Evolutionary conservation across 441 rosid genomes (phyloP).

Genomic region (Metrosideros polymorpha): DNA sequence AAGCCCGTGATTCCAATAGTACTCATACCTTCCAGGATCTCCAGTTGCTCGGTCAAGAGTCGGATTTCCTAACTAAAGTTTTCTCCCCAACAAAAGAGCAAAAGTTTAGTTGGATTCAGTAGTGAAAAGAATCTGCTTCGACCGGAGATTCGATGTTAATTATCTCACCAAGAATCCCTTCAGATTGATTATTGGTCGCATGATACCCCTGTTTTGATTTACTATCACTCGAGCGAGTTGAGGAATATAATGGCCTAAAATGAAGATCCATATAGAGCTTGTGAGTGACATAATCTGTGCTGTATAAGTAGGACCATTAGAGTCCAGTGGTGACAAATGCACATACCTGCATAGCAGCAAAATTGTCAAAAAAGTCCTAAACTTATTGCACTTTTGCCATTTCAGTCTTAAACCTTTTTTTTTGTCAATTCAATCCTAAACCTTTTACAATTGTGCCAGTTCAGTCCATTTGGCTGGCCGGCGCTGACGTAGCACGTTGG

Average conservation of each 20-base stretch:
- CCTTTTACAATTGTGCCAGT: no score
- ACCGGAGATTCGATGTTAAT: neutral
- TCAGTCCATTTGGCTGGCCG: no score
- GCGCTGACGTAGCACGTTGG: no score
- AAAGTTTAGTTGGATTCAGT: neutral
- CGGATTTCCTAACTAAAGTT: neutral
- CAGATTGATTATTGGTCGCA: fast-evolving
- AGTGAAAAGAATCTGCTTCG: neutral
- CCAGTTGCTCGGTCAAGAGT: neutral
- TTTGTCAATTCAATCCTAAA: no score
- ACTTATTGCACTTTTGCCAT: no score
- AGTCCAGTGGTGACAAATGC: neutral
- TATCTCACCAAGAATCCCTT: neutral
- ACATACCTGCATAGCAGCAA: neutral
- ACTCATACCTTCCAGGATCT: neutral
- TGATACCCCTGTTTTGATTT: neutral
- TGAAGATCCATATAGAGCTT: neutral
- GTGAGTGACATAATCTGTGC: neutral
- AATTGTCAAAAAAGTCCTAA: no score
- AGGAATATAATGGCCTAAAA: neutral
- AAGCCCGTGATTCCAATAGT: neutral
- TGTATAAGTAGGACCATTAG: neutral
- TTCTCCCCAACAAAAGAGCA: neutral
- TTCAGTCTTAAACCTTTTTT: no score
- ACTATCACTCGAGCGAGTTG: fast-evolving